Evolutionary conservation across 75 land plant species (phyloP).

Genomic region (Pseudotsuga menziesii): DNA sequence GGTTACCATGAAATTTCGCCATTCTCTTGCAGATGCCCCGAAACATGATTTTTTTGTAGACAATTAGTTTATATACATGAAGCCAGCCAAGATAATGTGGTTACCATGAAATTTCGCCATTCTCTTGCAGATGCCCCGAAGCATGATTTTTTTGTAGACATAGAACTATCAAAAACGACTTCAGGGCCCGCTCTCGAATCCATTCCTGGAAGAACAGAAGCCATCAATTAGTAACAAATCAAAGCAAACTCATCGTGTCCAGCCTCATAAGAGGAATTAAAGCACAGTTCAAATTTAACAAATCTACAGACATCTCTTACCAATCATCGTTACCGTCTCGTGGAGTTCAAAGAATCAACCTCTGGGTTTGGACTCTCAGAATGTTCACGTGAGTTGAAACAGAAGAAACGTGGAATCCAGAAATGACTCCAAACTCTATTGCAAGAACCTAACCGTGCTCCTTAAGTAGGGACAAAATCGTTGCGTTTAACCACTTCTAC

Average conservation of each 20-base stretch:
- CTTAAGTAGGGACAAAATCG: too few relatives aligned
- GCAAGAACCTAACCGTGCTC: too few relatives aligned
- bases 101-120: conserved; percentile 13
- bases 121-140: conserved; percentile 4
- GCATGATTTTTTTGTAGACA: background rate
- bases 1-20: conserved; percentile 11
- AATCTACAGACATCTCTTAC: background rate
- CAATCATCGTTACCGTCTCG: too few relatives aligned
- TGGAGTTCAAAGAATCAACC: too few relatives aligned
- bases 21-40: conserved; percentile 5
- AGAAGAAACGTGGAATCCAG: too few relatives aligned
- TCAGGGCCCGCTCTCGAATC: background rate
- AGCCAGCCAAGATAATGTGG: background rate
- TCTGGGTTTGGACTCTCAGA: too few relatives aligned
- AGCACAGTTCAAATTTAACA: background rate
- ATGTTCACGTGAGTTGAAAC: too few relatives aligned
- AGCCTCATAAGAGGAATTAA: background rate
- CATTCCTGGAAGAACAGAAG: background rate
- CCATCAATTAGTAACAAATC: background rate
- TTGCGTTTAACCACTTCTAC: too few relatives aligned
- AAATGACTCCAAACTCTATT: too few relatives aligned
- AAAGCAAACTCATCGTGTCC: background rate
- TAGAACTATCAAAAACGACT: conserved; percentile 4
- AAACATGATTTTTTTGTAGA: background rate
- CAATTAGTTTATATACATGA: too few relatives aligned